A percentile compares a stretch with the other conserved stretches of the same genome.
Conservation (phyloP, 2,329 filamentous ascomycete species). For the Daldinia eschscholtzii region DNA sequence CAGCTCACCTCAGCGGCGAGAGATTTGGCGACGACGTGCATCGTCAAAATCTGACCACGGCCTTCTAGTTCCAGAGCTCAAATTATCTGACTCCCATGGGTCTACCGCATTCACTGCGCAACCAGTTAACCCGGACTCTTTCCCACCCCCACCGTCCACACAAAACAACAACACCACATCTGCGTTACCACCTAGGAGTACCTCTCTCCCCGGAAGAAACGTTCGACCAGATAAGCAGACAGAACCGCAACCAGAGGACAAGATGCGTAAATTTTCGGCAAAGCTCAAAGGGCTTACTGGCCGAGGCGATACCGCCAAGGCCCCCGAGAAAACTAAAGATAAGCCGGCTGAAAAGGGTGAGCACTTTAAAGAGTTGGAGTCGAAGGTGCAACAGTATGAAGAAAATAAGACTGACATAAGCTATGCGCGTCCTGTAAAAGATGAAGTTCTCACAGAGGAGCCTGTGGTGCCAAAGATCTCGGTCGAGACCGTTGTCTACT, state of each 20-base stretch:
- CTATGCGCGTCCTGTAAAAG: constrained; percentile 29
- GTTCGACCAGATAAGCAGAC: constrained; percentile 44
- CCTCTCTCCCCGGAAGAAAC: constrained; percentile 48
- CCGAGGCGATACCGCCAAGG: constrained; percentile 24
- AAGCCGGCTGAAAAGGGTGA: constrained; percentile 8
- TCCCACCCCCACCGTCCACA: constrained; percentile 45
- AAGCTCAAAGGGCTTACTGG: constrained; percentile 45
- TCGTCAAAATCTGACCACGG: constrained; percentile 63
- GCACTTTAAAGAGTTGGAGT: background rate
- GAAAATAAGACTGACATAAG: constrained; percentile 17
- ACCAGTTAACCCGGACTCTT: constrained; percentile 39
- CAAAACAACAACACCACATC: constrained; percentile 36
- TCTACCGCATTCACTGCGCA: constrained; percentile 57
- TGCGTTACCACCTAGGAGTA: constrained; percentile 45
- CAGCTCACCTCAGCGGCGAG: constrained; percentile 49
- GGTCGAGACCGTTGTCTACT: constrained; percentile 20
- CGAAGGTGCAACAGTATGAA: constrained; percentile 10
- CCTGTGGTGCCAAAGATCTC: constrained; percentile 20
- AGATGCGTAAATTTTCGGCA: constrained; percentile 37
- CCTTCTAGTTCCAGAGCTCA: constrained; percentile 62
- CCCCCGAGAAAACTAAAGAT: constrained; percentile 8
- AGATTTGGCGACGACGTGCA: constrained; percentile 64
- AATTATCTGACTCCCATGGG: constrained; percentile 63
- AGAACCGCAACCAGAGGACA: constrained; percentile 35
- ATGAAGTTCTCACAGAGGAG: constrained; percentile 18